A percentile compares a stretch with the other conserved stretches of the same genome.
Conservation (phyloP, 2,329 filamentous ascomycete genomes). For the Chrysoporthe austroafricana region DNA sequence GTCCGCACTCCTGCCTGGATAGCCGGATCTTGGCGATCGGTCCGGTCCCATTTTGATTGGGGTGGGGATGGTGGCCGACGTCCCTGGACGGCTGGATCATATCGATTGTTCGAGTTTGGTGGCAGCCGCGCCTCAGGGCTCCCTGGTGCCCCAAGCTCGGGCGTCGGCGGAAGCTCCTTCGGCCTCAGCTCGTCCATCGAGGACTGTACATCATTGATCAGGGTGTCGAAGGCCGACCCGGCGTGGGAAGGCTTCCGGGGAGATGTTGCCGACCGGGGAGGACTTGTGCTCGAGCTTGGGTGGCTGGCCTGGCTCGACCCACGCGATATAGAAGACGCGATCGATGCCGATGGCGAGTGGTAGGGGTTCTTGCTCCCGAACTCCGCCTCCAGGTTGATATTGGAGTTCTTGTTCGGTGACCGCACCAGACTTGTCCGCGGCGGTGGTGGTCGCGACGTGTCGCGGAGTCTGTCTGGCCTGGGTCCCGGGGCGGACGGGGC, state of each 20-base stretch:
- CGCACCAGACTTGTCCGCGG: constrained; percentile 55
- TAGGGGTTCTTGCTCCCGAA: constrained; percentile 67
- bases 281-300: constrained; percentile 63
- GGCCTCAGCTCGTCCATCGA: constrained; percentile 50
- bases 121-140: constrained; percentile 29
- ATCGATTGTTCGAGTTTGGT: constrained; percentile 32
- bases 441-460: constrained; percentile 56
- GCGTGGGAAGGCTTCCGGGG: constrained; percentile 46
- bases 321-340: constrained; percentile 65
- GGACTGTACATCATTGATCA: constrained; percentile 61
- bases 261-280: constrained; percentile 47
- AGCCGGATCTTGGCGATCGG: constrained; percentile 39
- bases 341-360: constrained; percentile 66
- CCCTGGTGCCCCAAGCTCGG: constrained; percentile 37
- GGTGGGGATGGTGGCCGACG: constrained; percentile 26
- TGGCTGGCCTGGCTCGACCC: constrained; percentile 50
- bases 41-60: constrained; percentile 19
- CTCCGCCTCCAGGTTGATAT: constrained; percentile 61
- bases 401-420: constrained; percentile 45
- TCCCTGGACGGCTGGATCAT: constrained; percentile 38
- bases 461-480: constrained; percentile 48
- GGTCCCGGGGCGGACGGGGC: constrained; percentile 53
- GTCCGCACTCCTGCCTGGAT: constrained; percentile 26
- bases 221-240: constrained; percentile 50
- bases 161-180: constrained; percentile 35